Evolutionary conservation across 2,329 filamentous ascomycete genomes (phyloP).

Genomic region (Ophiostoma perfectum): DNA sequence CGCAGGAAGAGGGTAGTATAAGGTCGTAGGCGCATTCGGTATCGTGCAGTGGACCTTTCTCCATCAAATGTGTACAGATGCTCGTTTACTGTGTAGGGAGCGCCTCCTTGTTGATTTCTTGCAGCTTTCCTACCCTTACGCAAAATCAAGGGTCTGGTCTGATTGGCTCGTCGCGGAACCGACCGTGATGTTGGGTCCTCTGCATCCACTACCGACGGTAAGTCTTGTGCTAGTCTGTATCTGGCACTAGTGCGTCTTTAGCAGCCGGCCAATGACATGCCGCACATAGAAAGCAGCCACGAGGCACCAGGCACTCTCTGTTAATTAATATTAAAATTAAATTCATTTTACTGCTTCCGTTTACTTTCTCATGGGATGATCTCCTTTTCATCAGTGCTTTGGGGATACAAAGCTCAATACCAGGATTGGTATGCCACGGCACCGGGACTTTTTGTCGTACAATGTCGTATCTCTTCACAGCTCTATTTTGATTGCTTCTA

Average conservation of each 20-base stretch:
- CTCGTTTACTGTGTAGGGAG: neutral
- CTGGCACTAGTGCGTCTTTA: neutral
- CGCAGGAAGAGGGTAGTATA: neutral
- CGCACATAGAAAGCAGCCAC: neutral
- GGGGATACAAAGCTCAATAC: too few relatives aligned
- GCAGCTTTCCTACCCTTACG: too few relatives aligned
- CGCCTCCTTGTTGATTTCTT: too few relatives aligned
- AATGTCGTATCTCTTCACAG: too few relatives aligned
- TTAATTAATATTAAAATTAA: too few relatives aligned
- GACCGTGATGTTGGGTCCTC: conserved; percentile 16
- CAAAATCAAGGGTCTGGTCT: conserved; percentile 1
- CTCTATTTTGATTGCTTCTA: too few relatives aligned
- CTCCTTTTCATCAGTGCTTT: too few relatives aligned
- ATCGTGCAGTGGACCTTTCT: neutral
- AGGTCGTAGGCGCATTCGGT: neutral
- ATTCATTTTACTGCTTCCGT: too few relatives aligned
- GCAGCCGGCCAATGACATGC: neutral
- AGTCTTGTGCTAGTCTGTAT: conserved; percentile 9
- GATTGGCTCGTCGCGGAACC: conserved; percentile 18
- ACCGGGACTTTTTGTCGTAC: too few relatives aligned
- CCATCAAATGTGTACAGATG: neutral
- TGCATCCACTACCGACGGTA: conserved; percentile 14
- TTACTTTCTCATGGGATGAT: too few relatives aligned
- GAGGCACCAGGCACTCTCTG: too few relatives aligned
- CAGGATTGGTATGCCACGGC: too few relatives aligned